Evolutionary conservation across 78 protist species (phyloP).

Genomic region (Dictyostelium brefeldianum): DNA sequence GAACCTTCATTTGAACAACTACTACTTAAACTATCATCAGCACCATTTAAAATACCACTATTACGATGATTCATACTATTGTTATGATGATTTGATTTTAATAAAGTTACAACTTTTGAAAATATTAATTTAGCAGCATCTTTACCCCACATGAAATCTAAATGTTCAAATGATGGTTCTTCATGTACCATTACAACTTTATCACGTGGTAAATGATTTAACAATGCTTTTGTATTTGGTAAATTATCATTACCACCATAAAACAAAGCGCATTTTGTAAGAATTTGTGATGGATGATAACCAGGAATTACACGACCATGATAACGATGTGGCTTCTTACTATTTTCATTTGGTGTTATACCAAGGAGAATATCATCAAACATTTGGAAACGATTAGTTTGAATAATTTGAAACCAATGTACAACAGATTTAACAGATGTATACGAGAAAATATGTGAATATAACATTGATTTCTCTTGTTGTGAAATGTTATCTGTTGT

Average conservation of each 20-base stretch:
- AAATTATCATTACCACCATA: constrained; percentile 83
- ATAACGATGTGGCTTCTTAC: constrained; percentile 51
- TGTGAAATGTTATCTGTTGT: background rate
- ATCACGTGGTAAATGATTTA: constrained; percentile 49
- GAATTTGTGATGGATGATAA: constrained; percentile 57
- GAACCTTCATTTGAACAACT: background rate
- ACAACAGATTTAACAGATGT: constrained; percentile 76
- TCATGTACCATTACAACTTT: constrained; percentile 52
- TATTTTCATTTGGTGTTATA: constrained; percentile 57
- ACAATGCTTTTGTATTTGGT: constrained; percentile 62
- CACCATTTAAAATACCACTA: background rate
- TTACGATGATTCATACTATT: background rate
- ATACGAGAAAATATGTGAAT: constrained; percentile 61
- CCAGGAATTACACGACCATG: constrained; percentile 72
- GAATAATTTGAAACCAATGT: constrained; percentile 86
- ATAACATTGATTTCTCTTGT: constrained; percentile 65
- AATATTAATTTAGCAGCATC: constrained; percentile 45
- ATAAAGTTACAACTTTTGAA: constrained; percentile 47
- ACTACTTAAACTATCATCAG: background rate
- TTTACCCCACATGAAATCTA: constrained; percentile 83
- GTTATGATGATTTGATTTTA: constrained; percentile 32
- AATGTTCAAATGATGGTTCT: constrained; percentile 76
- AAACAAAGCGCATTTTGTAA: constrained; percentile 77
- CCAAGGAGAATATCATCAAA: constrained; percentile 79
- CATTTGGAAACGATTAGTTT: constrained; percentile 81